phyloP scores from a whole-genome alignment of 2,329 filamentous ascomycete species.

The Colletotrichum brevisporum region DNA sequence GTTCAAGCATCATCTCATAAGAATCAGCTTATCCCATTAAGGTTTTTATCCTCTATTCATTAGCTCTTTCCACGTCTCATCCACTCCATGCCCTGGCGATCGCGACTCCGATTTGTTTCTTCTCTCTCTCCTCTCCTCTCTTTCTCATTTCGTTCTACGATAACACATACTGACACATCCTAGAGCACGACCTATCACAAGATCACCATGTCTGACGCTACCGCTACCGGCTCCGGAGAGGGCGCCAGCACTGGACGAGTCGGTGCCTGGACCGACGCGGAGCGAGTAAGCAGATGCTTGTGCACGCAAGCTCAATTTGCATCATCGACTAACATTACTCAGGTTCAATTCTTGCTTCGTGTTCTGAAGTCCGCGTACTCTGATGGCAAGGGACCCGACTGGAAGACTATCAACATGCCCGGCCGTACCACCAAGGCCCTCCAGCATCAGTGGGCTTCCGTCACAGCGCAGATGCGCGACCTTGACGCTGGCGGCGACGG shows the following conservation, averaged over 20 bases:
- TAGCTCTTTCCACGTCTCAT: too few species aligned
- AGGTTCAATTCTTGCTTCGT: constrained; percentile 54
- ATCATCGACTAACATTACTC: neutral
- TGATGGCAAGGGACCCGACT: constrained; percentile 51
- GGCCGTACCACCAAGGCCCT: constrained; percentile 56
- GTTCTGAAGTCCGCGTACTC: constrained; percentile 49
- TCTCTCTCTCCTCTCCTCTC: too few species aligned
- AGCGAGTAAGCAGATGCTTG: constrained; percentile 47
- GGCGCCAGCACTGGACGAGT: constrained; percentile 7
- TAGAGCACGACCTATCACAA: neutral
- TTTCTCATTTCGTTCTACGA: neutral
- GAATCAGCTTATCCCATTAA: too few species aligned
- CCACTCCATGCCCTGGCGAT: too few species aligned
- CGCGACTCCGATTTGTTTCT: too few species aligned
- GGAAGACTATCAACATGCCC: constrained; percentile 52
- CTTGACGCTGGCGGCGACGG: constrained; percentile 46
- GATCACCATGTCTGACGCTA: constrained; percentile 45
- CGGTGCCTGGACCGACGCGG: constrained; percentile 53
- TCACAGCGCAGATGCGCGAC: constrained; percentile 53
- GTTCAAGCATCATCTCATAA: too few species aligned
- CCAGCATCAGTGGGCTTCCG: constrained; percentile 53
- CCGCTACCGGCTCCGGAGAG: constrained; percentile 42
- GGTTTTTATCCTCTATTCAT: too few species aligned
- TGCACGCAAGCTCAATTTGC: neutral
- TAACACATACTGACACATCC: neutral